Evolutionary conservation across 2,329 filamentous ascomycete genomes (phyloP).

Genomic region (Emmonsia crescens): DNA sequence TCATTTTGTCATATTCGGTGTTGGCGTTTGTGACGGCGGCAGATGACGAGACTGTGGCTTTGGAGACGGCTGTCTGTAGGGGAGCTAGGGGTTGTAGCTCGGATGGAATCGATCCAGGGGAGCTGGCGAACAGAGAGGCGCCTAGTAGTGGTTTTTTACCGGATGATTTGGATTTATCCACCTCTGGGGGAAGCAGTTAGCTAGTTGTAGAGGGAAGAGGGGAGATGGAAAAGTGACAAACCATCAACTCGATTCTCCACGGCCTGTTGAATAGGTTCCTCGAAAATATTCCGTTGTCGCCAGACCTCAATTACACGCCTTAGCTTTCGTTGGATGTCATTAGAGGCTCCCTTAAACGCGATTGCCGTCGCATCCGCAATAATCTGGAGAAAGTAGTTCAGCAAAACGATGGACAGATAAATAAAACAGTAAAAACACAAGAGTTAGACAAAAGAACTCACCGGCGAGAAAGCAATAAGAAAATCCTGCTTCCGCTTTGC

Average conservation of each 20-base stretch:
- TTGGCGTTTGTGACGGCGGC: conserved; percentile 60
- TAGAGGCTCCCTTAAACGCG: conserved; percentile 83
- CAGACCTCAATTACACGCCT: conserved; percentile 88
- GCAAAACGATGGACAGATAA: conserved; percentile 2
- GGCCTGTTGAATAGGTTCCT: conserved; percentile 63
- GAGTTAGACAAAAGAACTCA: conserved; percentile 22
- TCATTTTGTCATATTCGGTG: conserved; percentile 74
- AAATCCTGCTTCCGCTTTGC: conserved; percentile 89
- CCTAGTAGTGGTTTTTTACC: conserved; percentile 49
- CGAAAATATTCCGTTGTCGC: conserved; percentile 78
- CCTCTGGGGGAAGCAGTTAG: conserved; percentile 29
- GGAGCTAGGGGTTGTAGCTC: conserved; percentile 69
- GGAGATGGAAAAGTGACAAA: conserved; percentile 31
- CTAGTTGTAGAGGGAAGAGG: not conserved
- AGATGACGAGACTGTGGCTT: conserved; percentile 58
- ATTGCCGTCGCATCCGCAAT: conserved; percentile 80
- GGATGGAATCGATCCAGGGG: conserved; percentile 50
- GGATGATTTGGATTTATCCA: conserved; percentile 45
- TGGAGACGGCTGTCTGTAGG: conserved; percentile 62
- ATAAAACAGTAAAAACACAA: conserved; percentile 15
- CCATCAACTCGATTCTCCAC: conserved; percentile 72
- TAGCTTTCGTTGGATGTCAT: conserved; percentile 79
- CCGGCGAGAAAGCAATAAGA: conserved; percentile 76
- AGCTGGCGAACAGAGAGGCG: conserved; percentile 59
- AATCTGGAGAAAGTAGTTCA: conserved; percentile 38